Percentiles rank a stretch among this genome's conserved stretches.
Evolutionary conservation across 2,329 filamentous ascomycete genomes (phyloP).

Genomic region (Pseudogymnoascus sp.): DNA sequence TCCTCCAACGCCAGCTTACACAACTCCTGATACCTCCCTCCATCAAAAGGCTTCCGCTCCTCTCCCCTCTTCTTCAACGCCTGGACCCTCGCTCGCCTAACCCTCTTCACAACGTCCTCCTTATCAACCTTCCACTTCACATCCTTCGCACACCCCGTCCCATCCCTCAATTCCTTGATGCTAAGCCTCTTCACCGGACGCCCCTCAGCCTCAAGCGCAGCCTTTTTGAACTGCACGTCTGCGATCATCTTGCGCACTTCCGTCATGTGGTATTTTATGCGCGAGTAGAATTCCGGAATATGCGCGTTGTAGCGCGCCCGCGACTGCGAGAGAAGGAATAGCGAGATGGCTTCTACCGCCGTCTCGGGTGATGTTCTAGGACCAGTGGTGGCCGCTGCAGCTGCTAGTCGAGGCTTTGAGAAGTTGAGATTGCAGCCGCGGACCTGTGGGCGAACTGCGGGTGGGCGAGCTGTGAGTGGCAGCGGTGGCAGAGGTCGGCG

Average conservation of each 20-base stretch:
- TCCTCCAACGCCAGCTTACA: constrained; percentile 4
- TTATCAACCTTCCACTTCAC: constrained; percentile 4
- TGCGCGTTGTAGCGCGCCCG: not conserved
- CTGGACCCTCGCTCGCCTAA: not conserved
- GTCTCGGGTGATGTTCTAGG: not conserved
- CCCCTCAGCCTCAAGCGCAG: not conserved
- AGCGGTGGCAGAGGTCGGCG: not conserved
- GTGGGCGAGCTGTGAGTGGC: not conserved
- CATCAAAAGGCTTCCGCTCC: not conserved
- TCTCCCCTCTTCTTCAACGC: not conserved
- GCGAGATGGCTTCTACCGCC: not conserved
- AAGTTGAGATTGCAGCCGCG: not conserved
- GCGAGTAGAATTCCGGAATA: not conserved
- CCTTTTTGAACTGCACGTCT: not conserved
- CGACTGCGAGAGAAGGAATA: not conserved
- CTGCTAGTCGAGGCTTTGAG: not conserved
- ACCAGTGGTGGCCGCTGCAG: not conserved
- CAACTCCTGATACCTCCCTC: not conserved
- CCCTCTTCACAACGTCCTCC: not conserved
- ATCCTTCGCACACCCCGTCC: not conserved
- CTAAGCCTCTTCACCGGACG: not conserved
- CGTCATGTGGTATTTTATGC: not conserved
- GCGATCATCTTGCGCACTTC: constrained; percentile 1
- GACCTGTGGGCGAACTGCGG: not conserved
- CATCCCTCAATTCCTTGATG: not conserved